A percentile compares a stretch with the other conserved stretches of the same genome.
Evolutionary conservation across 139 green algal species (phyloP).

Genomic region (Volvox reticuliferus): DNA sequence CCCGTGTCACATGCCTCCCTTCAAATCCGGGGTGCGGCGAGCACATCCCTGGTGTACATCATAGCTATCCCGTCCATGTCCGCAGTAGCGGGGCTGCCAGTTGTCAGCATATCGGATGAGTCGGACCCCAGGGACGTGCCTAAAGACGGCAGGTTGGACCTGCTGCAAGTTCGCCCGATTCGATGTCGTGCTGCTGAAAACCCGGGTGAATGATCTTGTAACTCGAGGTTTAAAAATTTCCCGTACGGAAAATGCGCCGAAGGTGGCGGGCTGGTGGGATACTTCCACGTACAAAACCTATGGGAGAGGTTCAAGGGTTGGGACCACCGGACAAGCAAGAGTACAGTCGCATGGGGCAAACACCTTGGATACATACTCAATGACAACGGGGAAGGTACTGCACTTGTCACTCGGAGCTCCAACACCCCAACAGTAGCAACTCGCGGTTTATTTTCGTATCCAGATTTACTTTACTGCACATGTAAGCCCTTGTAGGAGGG

Average conservation of each 20-base stretch:
- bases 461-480: too few species aligned
- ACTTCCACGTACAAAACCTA: neutral
- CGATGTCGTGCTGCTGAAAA: neutral
- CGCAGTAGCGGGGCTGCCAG: neutral
- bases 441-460: too few species aligned
- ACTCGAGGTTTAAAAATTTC: neutral
- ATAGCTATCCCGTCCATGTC: neutral
- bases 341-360: too few species aligned
- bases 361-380: too few species aligned
- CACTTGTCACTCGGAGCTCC: too few species aligned
- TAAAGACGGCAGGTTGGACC: neutral
- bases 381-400: too few species aligned
- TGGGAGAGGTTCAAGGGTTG: neutral
- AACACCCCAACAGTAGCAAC: too few species aligned
- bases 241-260: neutral
- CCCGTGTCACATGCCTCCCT: neutral
- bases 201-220: neutral
- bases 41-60: slow-evolving; percentile 24
- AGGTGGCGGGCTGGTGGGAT: neutral
- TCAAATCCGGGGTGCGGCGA: slow-evolving; percentile 39
- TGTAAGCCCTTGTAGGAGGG: too few species aligned
- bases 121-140: neutral
- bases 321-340: too few species aligned
- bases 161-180: neutral
- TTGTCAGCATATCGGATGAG: neutral